A percentile compares a stretch with the other conserved stretches of the same genome.
Evolutionary conservation across 116 monocot species (phyloP).

Genomic region (Cymodocea nodosa): DNA sequence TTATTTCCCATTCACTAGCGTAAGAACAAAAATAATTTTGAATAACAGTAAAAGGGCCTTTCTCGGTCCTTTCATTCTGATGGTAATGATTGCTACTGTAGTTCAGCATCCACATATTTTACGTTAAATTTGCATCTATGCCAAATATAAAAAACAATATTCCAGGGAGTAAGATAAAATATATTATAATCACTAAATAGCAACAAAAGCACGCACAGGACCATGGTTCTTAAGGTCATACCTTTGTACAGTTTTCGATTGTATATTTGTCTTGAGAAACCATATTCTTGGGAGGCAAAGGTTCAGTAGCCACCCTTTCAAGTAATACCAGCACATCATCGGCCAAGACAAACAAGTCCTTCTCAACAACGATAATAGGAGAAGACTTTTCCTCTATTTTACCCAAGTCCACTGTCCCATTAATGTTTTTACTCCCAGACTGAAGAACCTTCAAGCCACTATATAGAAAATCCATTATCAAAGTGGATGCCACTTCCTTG

Average conservation of each 20-base stretch:
- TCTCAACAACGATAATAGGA: conserved; percentile 54
- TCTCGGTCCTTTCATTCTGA: too few species aligned
- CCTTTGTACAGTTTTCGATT: conserved; percentile 48
- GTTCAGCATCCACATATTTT: too few species aligned
- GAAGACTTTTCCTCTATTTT: conserved; percentile 39
- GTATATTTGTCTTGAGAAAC: conserved; percentile 17
- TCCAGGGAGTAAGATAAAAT: too few species aligned
- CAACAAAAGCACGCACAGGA: background rate
- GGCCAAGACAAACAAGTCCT: conserved; percentile 71
- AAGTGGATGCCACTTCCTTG: conserved; percentile 95
- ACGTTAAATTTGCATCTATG: too few species aligned
- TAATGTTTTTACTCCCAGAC: conserved; percentile 42
- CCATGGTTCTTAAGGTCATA: conserved; percentile 7
- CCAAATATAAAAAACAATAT: too few species aligned
- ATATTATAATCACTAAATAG: too few species aligned
- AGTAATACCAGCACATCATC: conserved; percentile 74
- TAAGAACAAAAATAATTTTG: too few species aligned
- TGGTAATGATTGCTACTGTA: too few species aligned
- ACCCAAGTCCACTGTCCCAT: conserved; percentile 19
- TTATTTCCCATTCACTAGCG: too few species aligned
- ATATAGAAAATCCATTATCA: conserved; percentile 93
- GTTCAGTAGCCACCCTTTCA: conserved; percentile 51
- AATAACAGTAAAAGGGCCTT: too few species aligned
- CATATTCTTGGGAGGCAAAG: conserved; percentile 63
- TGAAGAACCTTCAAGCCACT: conserved; percentile 88